Conservation (phyloP, 1,284 basidiomycete genomes). For the Cutaneotrichosporon daszewskae region DNA sequence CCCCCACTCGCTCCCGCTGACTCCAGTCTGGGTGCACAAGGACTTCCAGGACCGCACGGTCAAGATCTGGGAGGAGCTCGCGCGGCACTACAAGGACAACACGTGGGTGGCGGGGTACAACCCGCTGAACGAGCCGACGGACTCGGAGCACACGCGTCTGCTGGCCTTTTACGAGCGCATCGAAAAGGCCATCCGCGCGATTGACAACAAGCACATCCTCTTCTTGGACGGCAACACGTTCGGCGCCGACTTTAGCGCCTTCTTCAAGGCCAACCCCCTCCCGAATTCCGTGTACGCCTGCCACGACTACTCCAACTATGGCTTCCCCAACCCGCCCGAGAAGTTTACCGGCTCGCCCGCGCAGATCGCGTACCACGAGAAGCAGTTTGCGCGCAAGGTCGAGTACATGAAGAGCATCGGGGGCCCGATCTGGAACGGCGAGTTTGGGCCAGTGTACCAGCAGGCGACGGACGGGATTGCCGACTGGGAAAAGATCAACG, state of each 20-base stretch:
- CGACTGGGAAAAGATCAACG: conserved; percentile 59
- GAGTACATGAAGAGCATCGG: conserved; percentile 21
- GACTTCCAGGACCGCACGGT: conserved; percentile 68
- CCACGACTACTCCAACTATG: conserved; percentile 62
- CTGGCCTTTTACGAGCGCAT: conserved; percentile 60
- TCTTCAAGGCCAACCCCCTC: conserved; percentile 52
- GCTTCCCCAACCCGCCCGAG: conserved; percentile 63
- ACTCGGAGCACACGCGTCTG: conserved; percentile 51
- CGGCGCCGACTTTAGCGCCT: conserved; percentile 65
- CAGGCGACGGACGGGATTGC: conserved; percentile 25
- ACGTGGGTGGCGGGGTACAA: conserved; percentile 63
- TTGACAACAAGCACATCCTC: conserved; percentile 60
- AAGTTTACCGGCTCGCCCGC: conserved; percentile 45
- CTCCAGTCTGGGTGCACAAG: conserved; percentile 63
- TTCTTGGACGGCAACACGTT: conserved; percentile 58
- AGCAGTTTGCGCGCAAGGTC: conserved; percentile 57
- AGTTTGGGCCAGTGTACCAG: conserved; percentile 52
- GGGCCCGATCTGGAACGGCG: conserved; percentile 48
- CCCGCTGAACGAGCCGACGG: conserved; percentile 68
- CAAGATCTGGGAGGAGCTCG: conserved; percentile 65
- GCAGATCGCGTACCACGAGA: conserved; percentile 52
- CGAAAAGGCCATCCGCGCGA: conserved; percentile 58
- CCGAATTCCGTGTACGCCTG: conserved; percentile 54
- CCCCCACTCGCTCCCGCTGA: not conserved
- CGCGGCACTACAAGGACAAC: conserved; percentile 59